Conservation (phyloP, 1,139 yeast species). For the Yamadazyma diddensiae region DNA sequence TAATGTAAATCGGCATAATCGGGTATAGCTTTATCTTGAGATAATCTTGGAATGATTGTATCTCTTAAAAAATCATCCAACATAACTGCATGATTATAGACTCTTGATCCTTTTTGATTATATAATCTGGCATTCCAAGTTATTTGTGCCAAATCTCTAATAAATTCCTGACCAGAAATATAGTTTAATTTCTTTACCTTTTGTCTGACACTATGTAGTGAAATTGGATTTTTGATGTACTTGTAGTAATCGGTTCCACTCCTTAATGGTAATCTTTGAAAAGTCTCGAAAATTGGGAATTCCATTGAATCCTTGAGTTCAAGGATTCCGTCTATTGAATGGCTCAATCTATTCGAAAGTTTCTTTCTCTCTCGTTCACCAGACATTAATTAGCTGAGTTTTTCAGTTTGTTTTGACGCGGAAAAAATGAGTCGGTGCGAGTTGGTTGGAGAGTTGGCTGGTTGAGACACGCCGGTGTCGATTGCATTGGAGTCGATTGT, state of each 20-base stretch:
- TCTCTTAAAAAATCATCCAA: slow-evolving; percentile 61
- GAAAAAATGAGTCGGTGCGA: too few relatives aligned
- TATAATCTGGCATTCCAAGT: slow-evolving; percentile 88
- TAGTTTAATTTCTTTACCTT: slow-evolving; percentile 47
- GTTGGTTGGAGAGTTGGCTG: too few relatives aligned
- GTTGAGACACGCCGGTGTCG: too few relatives aligned
- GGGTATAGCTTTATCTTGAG: slow-evolving; percentile 37
- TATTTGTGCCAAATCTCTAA: slow-evolving; percentile 76
- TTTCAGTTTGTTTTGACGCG: slow-evolving; percentile 5
- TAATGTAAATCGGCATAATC: slow-evolving; percentile 47
- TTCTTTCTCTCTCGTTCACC: slow-evolving; percentile 38
- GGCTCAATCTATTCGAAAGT: slow-evolving; percentile 37
- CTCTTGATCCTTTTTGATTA: slow-evolving; percentile 66
- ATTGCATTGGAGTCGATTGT: too few relatives aligned
- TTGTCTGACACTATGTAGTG: slow-evolving; percentile 41
- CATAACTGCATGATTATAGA: slow-evolving; percentile 69
- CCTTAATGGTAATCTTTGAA: slow-evolving; percentile 53
- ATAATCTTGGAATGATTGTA: slow-evolving; percentile 53
- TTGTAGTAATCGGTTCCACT: slow-evolving; percentile 48
- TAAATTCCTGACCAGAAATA: slow-evolving; percentile 60
- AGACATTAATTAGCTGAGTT: slow-evolving; percentile 2
- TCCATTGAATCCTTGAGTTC: slow-evolving; percentile 45
- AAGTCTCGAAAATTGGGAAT: slow-evolving; percentile 41
- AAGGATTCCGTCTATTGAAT: slow-evolving; percentile 42
- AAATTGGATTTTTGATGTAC: slow-evolving; percentile 40